Conservation (phyloP, 2,329 filamentous ascomycete species). For the Paramyrothecium roridum region DNA sequence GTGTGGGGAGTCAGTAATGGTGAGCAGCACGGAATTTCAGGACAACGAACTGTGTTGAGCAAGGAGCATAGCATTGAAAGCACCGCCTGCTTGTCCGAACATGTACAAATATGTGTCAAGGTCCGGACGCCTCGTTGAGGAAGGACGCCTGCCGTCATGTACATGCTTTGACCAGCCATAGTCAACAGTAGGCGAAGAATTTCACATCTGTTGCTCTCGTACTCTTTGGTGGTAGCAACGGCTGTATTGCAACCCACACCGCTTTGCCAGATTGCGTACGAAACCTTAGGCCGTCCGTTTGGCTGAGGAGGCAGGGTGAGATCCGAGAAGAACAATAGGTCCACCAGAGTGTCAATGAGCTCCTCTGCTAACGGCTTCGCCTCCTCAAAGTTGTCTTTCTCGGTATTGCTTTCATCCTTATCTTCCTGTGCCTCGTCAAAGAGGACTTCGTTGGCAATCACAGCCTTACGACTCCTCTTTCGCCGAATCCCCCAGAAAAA, state of each 20-base stretch:
- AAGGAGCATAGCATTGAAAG: conserved; percentile 88
- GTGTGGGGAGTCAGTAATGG: conserved; percentile 7
- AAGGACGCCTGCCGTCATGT: conserved; percentile 75
- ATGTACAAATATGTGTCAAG: conserved; percentile 85
- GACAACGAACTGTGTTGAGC: conserved; percentile 74
- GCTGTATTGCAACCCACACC: conserved; percentile 93
- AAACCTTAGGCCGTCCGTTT: conserved; percentile 73
- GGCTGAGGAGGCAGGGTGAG: conserved; percentile 78
- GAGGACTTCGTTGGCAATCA: conserved; percentile 70
- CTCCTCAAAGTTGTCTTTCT: conserved; percentile 69
- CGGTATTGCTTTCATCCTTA: conserved; percentile 41
- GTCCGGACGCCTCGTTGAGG: conserved; percentile 80
- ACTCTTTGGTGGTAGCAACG: conserved; percentile 83
- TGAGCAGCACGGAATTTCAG: conserved; percentile 3
- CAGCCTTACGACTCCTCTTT: conserved; percentile 66
- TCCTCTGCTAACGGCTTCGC: conserved; percentile 88
- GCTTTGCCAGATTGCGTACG: conserved; percentile 96
- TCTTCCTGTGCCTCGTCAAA: conserved; percentile 72
- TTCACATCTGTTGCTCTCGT: conserved; percentile 90
- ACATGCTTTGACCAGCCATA: conserved; percentile 88
- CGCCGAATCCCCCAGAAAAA: conserved; percentile 86
- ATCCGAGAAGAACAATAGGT: conserved; percentile 87
- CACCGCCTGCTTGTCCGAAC: conserved; percentile 86
- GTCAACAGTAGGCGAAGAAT: conserved; percentile 83
- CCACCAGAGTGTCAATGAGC: conserved; percentile 83